A percentile compares a stretch with the other conserved stretches of the same genome.
Evolutionary conservation across 768 basidiomycete genomes (phyloP).

Genomic region (Xerocomus brunneocitrinus): DNA sequence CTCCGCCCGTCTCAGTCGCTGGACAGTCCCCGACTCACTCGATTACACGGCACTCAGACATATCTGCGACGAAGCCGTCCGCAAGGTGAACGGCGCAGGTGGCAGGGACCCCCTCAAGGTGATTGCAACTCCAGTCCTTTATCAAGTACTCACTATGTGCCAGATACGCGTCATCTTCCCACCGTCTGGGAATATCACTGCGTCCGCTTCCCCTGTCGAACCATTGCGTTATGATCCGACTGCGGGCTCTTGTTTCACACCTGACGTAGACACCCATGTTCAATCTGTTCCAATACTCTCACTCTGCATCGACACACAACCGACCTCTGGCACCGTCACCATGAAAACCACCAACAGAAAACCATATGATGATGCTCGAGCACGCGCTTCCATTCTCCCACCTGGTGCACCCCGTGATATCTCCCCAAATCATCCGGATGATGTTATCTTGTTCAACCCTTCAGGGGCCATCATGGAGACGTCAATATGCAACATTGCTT

Average conservation of each 20-base stretch:
- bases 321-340: constrained; percentile 46
- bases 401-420: constrained; percentile 7
- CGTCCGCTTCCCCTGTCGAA: constrained; percentile 30
- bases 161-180: constrained; percentile 54
- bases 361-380: constrained; percentile 61
- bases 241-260: constrained; percentile 33
- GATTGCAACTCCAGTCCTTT: neutral
- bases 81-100: constrained; percentile 13
- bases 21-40: constrained; percentile 38
- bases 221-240: constrained; percentile 39
- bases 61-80: constrained; percentile 45
- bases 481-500: constrained; percentile 68
- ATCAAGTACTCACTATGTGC: neutral
- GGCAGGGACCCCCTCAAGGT: constrained; percentile 24
- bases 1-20: constrained; percentile 48
- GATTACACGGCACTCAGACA: constrained; percentile 38
- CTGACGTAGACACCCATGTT: constrained; percentile 25
- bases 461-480: constrained; percentile 54
- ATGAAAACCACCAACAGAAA: constrained; percentile 69
- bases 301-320: constrained; percentile 51
- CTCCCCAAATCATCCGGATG: constrained; percentile 30
- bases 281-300: constrained; percentile 36
- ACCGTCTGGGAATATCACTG: constrained; percentile 36
- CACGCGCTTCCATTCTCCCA: constrained; percentile 44
- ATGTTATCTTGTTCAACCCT: constrained; percentile 63